Conservation (phyloP, 495 filamentous ascomycete species). For the Penicillium parvum region DNA sequence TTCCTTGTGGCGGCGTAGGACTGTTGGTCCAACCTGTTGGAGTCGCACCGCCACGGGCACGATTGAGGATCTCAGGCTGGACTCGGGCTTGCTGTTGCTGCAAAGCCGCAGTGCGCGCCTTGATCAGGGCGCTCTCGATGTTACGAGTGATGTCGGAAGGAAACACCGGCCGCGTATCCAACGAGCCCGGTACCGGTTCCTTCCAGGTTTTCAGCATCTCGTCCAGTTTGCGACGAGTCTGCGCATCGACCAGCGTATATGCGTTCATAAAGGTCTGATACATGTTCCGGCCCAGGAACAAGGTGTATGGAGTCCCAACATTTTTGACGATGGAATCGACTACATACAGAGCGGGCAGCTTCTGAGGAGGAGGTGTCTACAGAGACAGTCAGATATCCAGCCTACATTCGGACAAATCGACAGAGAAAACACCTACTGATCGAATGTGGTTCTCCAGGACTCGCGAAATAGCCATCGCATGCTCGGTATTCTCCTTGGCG, state of each 20-base stretch:
- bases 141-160: conserved; percentile 74
- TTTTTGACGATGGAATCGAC: conserved; percentile 98
- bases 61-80: conserved; percentile 59
- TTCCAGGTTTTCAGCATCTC: conserved; percentile 99
- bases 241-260: conserved; percentile 77
- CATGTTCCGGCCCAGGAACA: conserved; percentile 87
- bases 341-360: conserved; percentile 92
- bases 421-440: conserved; percentile 60
- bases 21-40: conserved; percentile 58
- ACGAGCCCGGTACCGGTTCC: conserved; percentile 86
- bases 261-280: conserved; percentile 95
- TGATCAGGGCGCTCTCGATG: conserved; percentile 92
- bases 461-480: conserved; percentile 85
- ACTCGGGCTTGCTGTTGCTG: conserved; percentile 64
- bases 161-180: conserved; percentile 86
- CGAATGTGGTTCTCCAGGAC: conserved; percentile 88
- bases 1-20: conserved; percentile 61
- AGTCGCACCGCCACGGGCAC: conserved; percentile 49
- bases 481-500: conserved; percentile 91
- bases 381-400: conserved; percentile 35
- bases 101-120: conserved; percentile 70
- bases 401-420: conserved; percentile 12
- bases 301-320: conserved; percentile 93
- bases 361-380: conserved; percentile 79
- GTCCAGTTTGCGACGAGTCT: conserved; percentile 83